Evolutionary conservation across 2,329 filamentous ascomycete genomes (phyloP).

Genomic region (Penicillium paneum): DNA sequence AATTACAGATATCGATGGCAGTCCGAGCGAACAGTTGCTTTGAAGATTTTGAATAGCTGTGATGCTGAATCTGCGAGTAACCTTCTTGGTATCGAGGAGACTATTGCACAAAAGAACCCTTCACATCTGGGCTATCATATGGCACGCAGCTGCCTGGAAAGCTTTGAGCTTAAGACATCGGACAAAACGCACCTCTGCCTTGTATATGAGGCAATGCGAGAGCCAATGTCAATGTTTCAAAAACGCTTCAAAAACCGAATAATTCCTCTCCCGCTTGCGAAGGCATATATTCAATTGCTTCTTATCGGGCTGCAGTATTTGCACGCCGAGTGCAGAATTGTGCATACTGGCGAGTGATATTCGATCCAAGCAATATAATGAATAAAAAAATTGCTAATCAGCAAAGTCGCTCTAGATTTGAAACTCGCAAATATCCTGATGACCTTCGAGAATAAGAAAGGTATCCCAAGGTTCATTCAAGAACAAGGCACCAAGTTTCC

Average conservation of each 20-base stretch:
- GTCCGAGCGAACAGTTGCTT: conserved; percentile 19
- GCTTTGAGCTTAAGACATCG: conserved; percentile 21
- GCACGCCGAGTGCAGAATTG: conserved; percentile 38
- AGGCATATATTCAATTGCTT: conserved; percentile 34
- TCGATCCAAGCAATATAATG: background rate
- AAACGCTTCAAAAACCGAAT: conserved; percentile 25
- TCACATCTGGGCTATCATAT: conserved; percentile 21
- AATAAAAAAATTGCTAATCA: background rate
- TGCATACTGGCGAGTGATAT: conserved; percentile 36
- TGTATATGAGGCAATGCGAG: conserved; percentile 37
- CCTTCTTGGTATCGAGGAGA: conserved; percentile 24
- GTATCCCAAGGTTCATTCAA: conserved; percentile 19
- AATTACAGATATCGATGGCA: conserved; percentile 8
- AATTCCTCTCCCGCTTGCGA: conserved; percentile 30
- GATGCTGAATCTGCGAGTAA: conserved; percentile 16
- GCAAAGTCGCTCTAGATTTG: conserved; percentile 28
- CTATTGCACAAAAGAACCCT: conserved; percentile 27
- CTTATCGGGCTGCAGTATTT: conserved; percentile 43
- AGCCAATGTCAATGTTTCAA: conserved; percentile 33
- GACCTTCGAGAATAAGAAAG: conserved; percentile 24
- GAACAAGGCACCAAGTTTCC: conserved; percentile 17
- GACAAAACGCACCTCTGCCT: conserved; percentile 34
- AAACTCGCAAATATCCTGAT: conserved; percentile 44
- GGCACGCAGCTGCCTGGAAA: conserved; percentile 22
- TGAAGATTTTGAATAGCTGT: conserved; percentile 30